phyloP scores from a whole-genome alignment of 2,329 filamentous ascomycete genomes.

The Emergomyces orientalis region DNA sequence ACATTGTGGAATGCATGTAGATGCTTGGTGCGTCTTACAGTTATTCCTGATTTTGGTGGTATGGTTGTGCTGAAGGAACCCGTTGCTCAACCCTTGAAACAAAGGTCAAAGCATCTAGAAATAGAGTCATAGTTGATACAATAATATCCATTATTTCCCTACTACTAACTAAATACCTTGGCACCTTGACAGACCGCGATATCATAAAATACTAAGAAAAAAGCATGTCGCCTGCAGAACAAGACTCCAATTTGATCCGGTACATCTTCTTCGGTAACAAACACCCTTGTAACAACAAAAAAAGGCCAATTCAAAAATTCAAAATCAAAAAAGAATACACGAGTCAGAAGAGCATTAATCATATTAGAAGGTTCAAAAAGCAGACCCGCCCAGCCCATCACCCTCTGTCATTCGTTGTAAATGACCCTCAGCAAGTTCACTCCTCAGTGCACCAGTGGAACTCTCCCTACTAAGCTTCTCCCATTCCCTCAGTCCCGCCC shows the following conservation, averaged over 20 bases:
- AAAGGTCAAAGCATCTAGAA: no score
- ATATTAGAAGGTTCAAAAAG: slow-evolving; percentile 25
- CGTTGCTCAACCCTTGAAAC: no score
- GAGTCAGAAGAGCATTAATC: neutral
- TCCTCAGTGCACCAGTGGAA: slow-evolving; percentile 36
- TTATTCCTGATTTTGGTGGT: no score
- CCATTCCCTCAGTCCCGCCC: slow-evolving; percentile 38
- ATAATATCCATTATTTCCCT: no score
- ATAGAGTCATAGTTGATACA: no score
- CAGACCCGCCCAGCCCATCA: slow-evolving; percentile 33
- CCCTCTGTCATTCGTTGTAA: slow-evolving; percentile 38
- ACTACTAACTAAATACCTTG: no score
- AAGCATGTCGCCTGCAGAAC: neutral
- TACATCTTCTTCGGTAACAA: neutral
- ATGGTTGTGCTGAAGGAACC: no score
- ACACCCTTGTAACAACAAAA: neutral
- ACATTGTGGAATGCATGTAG: neutral
- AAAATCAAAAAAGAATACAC: neutral
- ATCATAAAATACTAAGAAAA: neutral
- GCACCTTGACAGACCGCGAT: no score
- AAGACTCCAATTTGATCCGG: neutral
- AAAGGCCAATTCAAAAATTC: neutral
- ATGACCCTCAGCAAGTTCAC: slow-evolving; percentile 41
- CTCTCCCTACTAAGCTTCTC: slow-evolving; percentile 40
- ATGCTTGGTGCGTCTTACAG: neutral